Evolutionary conservation across 148 eudicot genomes (phyloP), one percentile per base, ranked within the genome.

Genomic region (Amaranthus hypochondriacus): DNA sequence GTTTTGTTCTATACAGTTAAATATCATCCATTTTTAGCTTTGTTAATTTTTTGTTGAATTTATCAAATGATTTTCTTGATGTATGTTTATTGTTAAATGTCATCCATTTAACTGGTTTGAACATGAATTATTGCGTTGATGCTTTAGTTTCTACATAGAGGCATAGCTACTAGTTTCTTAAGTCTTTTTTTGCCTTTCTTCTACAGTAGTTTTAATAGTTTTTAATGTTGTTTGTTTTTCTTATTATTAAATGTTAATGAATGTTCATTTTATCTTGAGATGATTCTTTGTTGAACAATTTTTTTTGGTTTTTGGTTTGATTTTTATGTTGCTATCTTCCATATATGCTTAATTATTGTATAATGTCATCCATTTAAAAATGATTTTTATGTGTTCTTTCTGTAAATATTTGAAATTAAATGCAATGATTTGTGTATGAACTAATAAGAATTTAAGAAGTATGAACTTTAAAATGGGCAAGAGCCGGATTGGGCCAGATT

Each of bases 1-100:
- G 73, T 77, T 15, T n/a, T 7, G 21, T 59, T 62, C 70, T 70
- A 60, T 76, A 42, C 51, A n/a, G 3, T 9, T 76, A 6, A 9
- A 50, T 71, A 13, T 48, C 5, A 12, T 56, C 13, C 13, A 56
- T 28, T 4, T 52, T 63, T 42, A 13, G 48, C 56, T n/a, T 46
- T 63, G 48, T 58, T 7, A 9, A 28, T 57, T 4, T 48, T 53
- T 9, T 6, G 50, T 60, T 54, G 4, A 62, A 11, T 2, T 64
- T 65, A 10, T 48, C 39, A 39, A 46, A 10, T 74, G 43, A 59
- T 43, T 18, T 12, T 56, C 10, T 46, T 71, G 44, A 48, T 15
- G 21, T 7, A 10, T 66, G 4, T 42, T 56, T 28, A 28, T 28
- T 28, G 39, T 28, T 28, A 28, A 28, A 28, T 28, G 39, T 28